Percentiles rank a stretch among this genome's conserved stretches.
phyloP scores from a whole-genome alignment of 257 asterid species.

The Capsicum rhomboideum region DNA sequence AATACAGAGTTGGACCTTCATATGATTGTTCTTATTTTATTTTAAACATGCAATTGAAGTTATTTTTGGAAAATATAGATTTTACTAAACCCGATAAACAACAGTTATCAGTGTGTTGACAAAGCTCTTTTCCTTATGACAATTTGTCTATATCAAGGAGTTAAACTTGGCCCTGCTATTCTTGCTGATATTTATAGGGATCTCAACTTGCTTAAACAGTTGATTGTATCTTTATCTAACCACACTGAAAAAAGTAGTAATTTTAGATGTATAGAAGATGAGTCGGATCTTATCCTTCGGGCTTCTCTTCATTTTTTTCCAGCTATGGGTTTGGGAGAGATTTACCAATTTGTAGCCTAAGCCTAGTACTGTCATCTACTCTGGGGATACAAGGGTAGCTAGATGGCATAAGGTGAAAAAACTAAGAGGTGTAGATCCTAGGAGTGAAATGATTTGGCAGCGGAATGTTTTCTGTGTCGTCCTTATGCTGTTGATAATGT shows the following conservation, averaged over 20 bases:
- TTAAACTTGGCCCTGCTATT: constrained; percentile 18
- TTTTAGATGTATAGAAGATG: background rate
- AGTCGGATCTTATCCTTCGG: background rate
- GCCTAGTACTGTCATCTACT: background rate
- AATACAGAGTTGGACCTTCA: no score
- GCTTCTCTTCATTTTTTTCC: constrained; percentile 14
- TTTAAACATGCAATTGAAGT: no score
- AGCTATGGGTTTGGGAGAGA: constrained; percentile 34
- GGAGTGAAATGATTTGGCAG: background rate
- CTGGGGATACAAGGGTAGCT: constrained; percentile 15
- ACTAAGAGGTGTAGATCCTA: no score
- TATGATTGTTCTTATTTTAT: no score
- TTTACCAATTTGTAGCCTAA: background rate
- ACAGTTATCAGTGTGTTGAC: background rate
- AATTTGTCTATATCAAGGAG: constrained; percentile 11
- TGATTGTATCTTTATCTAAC: background rate
- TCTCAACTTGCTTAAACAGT: background rate
- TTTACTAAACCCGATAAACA: no score
- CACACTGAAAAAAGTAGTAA: background rate
- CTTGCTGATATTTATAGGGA: constrained; percentile 8
- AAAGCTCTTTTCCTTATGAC: constrained; percentile 12
- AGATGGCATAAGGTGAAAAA: no score
- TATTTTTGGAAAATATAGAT: no score
- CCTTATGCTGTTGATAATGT: constrained; percentile 3
- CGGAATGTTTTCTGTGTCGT: constrained; percentile 12